A percentile compares a stretch with the other conserved stretches of the same genome.
These are phyloP conservation scores for Cerrena zonata DNA, from an alignment of 1,284 basidiomycete genomes.

Conservation along the genomic window DNA sequence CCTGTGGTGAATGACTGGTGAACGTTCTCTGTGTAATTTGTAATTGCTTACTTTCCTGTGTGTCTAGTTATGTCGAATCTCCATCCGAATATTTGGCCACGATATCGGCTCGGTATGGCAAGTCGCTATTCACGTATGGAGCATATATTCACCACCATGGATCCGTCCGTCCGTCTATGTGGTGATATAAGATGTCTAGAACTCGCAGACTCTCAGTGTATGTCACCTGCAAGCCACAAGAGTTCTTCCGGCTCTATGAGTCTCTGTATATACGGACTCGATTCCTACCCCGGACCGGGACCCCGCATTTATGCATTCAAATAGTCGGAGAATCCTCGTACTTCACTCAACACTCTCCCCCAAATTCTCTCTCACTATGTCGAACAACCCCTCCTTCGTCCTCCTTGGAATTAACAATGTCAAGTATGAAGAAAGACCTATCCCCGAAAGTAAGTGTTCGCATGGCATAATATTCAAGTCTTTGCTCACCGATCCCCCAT, in stretches of 20 bases:
- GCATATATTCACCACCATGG: neutral
- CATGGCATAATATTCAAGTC: slow-evolving; percentile 4
- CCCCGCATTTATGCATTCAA: neutral
- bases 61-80: neutral
- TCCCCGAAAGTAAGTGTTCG: slow-evolving; percentile 59
- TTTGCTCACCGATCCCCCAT: slow-evolving; percentile 7
- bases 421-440: slow-evolving; percentile 69
- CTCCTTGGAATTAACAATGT: slow-evolving; percentile 70
- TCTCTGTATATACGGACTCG: neutral
- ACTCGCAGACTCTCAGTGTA: neutral
- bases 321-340: neutral
- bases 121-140: neutral
- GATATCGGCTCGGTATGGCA: neutral
- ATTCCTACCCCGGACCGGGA: slow-evolving; percentile 2
- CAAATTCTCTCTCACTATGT: slow-evolving; percentile 36
- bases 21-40: neutral
- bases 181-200: neutral
- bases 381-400: slow-evolving; percentile 77
- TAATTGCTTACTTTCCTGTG: neutral
- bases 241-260: neutral
- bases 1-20: too few relatives aligned
- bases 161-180: neutral
- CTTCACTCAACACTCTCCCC: neutral
- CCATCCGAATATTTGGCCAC: neutral
- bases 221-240: neutral